A percentile compares a stretch with the other conserved stretches of the same genome.
Evolutionary conservation across 1,139 yeast genomes (phyloP).

Genomic region (Pichia inconspicua): DNA sequence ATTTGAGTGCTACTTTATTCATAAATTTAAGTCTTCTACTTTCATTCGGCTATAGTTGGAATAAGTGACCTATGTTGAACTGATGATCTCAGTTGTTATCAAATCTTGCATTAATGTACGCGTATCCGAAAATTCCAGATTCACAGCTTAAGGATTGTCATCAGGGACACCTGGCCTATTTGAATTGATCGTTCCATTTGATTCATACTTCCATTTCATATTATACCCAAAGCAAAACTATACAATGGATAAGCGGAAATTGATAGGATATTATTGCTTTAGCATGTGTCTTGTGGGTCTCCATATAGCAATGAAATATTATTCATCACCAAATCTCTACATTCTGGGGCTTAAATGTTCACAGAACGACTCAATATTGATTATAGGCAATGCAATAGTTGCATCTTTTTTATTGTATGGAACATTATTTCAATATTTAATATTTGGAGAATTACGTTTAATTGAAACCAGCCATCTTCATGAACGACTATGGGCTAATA

Average conservation of each 20-base stretch:
- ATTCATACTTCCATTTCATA: too few species aligned
- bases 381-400: slow-evolving; percentile 37
- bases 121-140: not conserved
- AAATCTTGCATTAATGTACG: not conserved
- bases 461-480: slow-evolving; percentile 73
- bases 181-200: too few species aligned
- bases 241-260: slow-evolving; percentile 1
- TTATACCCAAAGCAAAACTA: too few species aligned
- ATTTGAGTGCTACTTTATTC: slow-evolving; percentile 51
- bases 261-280: slow-evolving; percentile 19
- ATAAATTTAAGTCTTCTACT: not conserved
- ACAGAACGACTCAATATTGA: slow-evolving; percentile 24
- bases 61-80: too few species aligned
- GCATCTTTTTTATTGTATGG: slow-evolving; percentile 35
- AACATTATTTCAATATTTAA: slow-evolving; percentile 36
- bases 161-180: too few species aligned
- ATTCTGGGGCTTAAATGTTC: slow-evolving; percentile 25
- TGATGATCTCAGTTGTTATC: too few species aligned
- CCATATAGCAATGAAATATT: slow-evolving; percentile 19
- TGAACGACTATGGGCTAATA: slow-evolving; percentile 59
- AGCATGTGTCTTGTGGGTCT: slow-evolving; percentile 18
- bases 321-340: slow-evolving; percentile 24
- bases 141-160: too few species aligned
- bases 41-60: too few species aligned
- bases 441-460: slow-evolving; percentile 71